Percentiles rank a stretch among this genome's conserved stretches.
phyloP scores from a whole-genome alignment of 2,329 filamentous ascomycete genomes.

The Pestalotiopsis sp. region DNA sequence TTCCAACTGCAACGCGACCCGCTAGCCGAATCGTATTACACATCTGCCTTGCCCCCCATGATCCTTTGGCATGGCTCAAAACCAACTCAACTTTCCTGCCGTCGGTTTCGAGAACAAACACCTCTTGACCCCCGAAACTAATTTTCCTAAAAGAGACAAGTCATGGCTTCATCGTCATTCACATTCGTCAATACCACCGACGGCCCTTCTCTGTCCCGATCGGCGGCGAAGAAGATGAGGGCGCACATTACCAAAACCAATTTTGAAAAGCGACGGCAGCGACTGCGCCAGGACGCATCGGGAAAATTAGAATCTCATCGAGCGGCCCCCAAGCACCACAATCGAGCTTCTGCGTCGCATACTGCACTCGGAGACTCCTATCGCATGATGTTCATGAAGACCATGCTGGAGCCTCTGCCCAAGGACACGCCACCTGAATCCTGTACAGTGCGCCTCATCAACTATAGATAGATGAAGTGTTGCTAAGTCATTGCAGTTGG shows the following conservation, averaged over 20 bases:
- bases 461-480: not conserved
- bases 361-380: not conserved
- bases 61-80: not conserved
- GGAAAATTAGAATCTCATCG: not conserved
- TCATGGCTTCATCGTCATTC: constrained; percentile 18
- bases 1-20: too few species aligned
- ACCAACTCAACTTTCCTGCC: not conserved
- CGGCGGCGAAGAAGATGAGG: constrained; percentile 20
- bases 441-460: not conserved
- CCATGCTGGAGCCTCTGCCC: not conserved
- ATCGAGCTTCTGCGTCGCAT: not conserved
- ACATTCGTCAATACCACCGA: constrained; percentile 23
- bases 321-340: not conserved
- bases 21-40: too few species aligned
- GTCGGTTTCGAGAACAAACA: not conserved
- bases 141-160: constrained; percentile 19
- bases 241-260: constrained; percentile 23
- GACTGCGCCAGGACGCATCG: not conserved
- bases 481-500: not conserved
- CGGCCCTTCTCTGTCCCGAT: constrained; percentile 17
- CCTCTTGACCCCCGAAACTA: not conserved
- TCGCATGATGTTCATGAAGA: not conserved
- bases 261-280: constrained; percentile 22
- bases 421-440: not conserved
- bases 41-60: not conserved